A percentile compares a stretch with the other conserved stretches of the same genome.
Conservation (phyloP, 306 rosid species). For the Prunus fruticosa region DNA sequence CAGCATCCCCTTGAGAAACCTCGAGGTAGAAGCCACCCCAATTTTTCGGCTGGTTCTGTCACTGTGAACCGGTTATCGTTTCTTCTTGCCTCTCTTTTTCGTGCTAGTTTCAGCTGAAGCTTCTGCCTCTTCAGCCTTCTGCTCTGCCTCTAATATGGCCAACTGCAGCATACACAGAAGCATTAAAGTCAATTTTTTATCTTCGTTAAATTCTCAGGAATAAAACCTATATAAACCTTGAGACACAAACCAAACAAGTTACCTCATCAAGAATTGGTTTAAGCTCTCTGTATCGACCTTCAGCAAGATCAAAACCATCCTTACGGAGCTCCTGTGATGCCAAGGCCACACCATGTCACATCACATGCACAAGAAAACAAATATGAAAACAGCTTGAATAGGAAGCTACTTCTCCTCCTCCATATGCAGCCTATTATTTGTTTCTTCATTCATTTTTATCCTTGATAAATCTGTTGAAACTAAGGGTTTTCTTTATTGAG, state of each 20-base stretch:
- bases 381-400: not conserved
- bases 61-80: slow-evolving; percentile 23
- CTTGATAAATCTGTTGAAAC: not conserved
- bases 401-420: not conserved
- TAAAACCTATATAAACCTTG: not conserved
- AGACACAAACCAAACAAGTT: slow-evolving; percentile 22
- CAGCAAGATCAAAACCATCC: slow-evolving; percentile 98
- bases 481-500: not conserved
- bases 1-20: too few relatives aligned
- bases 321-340: slow-evolving; percentile 82
- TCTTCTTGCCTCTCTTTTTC: slow-evolving; percentile 81
- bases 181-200: not conserved
- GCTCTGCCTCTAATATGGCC: slow-evolving; percentile 86
- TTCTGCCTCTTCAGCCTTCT: slow-evolving; percentile 88
- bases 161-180: slow-evolving; percentile 49
- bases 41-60: too few relatives aligned
- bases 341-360: slow-evolving; percentile 23
- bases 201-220: not conserved
- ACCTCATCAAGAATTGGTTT: slow-evolving; percentile 98
- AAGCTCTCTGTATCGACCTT: slow-evolving; percentile 78
- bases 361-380: not conserved
- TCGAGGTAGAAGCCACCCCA: too few relatives aligned
- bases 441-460: not conserved
- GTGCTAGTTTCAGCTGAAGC: slow-evolving; percentile 84
- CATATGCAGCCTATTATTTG: not conserved